A percentile compares a stretch with the other conserved stretches of the same genome.
phyloP scores from a whole-genome alignment of 768 basidiomycete genomes.

The Boletus rubropictus region DNA sequence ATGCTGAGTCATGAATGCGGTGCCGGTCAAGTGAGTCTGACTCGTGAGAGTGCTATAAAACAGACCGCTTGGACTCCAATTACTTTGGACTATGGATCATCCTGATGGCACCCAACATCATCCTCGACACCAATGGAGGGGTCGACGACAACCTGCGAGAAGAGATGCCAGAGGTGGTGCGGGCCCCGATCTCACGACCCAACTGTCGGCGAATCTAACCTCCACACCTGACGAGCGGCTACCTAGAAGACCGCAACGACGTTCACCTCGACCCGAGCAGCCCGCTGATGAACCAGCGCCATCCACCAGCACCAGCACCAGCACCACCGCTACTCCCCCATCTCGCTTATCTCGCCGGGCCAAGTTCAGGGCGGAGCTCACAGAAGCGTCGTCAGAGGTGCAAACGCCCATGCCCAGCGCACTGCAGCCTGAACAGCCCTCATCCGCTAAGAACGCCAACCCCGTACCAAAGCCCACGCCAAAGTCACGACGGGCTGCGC shows the following conservation, averaged over 20 bases:
- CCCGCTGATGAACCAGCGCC: neutral
- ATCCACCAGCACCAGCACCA: neutral
- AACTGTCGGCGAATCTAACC: neutral
- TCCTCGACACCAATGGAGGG: constrained; percentile 1
- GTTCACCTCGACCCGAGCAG: neutral
- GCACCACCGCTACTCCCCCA: neutral
- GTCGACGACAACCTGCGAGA: neutral
- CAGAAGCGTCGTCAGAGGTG: constrained; percentile 11
- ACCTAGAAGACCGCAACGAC: neutral
- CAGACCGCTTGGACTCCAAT: too few species aligned
- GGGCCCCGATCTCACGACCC: neutral
- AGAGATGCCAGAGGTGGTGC: neutral
- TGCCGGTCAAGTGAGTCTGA: constrained; percentile 1
- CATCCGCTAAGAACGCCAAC: neutral
- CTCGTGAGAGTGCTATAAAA: too few species aligned
- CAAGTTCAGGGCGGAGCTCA: constrained; percentile 35
- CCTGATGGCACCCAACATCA: neutral
- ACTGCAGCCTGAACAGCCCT: neutral
- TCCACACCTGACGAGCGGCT: neutral
- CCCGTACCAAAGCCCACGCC: neutral
- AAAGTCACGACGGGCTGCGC: constrained; percentile 1
- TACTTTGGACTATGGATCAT: constrained; percentile 9
- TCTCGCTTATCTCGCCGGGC: constrained; percentile 28
- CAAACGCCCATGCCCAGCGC: neutral
- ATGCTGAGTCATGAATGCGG: constrained; percentile 1